Percentiles rank a stretch among this genome's conserved stretches.
Evolutionary conservation across 2,329 filamentous ascomycete genomes (phyloP).

Genomic region (Stagonosporopsis chrysanthemi): DNA sequence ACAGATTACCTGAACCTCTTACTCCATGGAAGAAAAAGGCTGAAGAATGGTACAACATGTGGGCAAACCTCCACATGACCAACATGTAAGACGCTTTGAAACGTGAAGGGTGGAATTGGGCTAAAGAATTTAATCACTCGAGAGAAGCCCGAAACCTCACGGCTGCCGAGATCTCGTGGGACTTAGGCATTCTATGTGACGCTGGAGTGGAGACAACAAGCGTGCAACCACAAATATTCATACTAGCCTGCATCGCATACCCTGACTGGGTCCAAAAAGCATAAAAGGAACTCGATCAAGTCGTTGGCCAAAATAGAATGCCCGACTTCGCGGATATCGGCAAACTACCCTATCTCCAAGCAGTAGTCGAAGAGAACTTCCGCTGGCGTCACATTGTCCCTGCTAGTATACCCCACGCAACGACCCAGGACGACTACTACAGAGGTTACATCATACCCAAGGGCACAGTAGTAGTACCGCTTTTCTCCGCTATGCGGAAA

Average conservation of each 20-base stretch:
- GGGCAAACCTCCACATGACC: slow-evolving; percentile 25
- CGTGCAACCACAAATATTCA: not conserved
- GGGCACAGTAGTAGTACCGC: slow-evolving; percentile 45
- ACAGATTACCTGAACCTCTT: slow-evolving; percentile 50
- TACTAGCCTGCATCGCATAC: slow-evolving; percentile 19
- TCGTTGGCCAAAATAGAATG: slow-evolving; percentile 28
- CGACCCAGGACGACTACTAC: no score
- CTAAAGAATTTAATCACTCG: slow-evolving; percentile 23
- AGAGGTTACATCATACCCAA: slow-evolving; percentile 22
- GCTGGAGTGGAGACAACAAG: slow-evolving; percentile 34
- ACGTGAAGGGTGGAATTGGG: slow-evolving; percentile 33
- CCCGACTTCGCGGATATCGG: slow-evolving; percentile 33
- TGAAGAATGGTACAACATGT: slow-evolving; percentile 21
- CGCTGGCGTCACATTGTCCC: slow-evolving; percentile 49
- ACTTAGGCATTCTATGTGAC: slow-evolving; percentile 28
- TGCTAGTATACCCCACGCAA: slow-evolving; percentile 54
- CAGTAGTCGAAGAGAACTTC: slow-evolving; percentile 40
- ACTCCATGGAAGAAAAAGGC: slow-evolving; percentile 41
- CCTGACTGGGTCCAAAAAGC: slow-evolving; percentile 20
- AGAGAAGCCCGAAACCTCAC: slow-evolving; percentile 22
- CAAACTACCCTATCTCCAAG: slow-evolving; percentile 37
- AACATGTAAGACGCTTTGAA: slow-evolving; percentile 25
- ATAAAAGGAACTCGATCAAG: slow-evolving; percentile 29
- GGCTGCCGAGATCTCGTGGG: slow-evolving; percentile 26
- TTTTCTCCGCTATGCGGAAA: slow-evolving; percentile 26